phyloP scores from a whole-genome alignment of 1,139 yeast species.

The Blastobotrys malaysiensis region DNA sequence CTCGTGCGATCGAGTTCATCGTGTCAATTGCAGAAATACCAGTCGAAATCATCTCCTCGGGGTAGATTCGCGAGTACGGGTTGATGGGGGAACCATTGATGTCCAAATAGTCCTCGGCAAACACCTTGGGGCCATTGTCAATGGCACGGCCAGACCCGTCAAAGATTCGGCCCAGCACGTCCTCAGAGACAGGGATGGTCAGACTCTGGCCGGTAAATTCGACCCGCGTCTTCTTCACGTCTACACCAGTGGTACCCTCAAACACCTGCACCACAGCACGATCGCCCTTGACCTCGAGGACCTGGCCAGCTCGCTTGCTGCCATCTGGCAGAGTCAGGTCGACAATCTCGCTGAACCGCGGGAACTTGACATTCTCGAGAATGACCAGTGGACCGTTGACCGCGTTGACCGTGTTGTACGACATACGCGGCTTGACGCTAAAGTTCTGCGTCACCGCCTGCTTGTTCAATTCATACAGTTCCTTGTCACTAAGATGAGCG shows the following conservation, averaged over 20 bases:
- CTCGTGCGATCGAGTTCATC: constrained; percentile 99
- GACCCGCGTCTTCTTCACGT: constrained; percentile 93
- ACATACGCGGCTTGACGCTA: constrained; percentile 81
- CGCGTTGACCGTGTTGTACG: constrained; percentile 95
- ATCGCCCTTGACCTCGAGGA: constrained; percentile 92
- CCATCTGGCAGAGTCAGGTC: constrained; percentile 96
- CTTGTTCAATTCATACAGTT: constrained; percentile 64
- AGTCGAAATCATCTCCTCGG: constrained; percentile 99
- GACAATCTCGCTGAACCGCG: constrained; percentile 94
- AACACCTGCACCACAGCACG: constrained; percentile 98
- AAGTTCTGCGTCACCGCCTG: constrained; percentile 89
- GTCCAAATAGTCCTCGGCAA: constrained; percentile 97
- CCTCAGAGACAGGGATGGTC: constrained; percentile 94
- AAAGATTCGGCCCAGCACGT: constrained; percentile 93
- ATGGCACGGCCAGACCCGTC: constrained; percentile 99
- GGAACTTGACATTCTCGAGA: constrained; percentile 92
- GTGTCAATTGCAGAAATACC: constrained; percentile 98
- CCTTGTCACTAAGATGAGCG: constrained; percentile 24
- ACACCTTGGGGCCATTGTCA: constrained; percentile 96
- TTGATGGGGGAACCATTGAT: constrained; percentile 98
- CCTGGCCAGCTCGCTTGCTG: constrained; percentile 91
- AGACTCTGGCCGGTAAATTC: constrained; percentile 94
- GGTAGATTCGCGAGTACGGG: constrained; percentile 96
- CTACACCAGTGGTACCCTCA: constrained; percentile 97
- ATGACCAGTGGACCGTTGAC: constrained; percentile 98